Evolutionary conservation across 768 basidiomycete species (phyloP), one percentile per base, ranked within the genome.

Genomic region (Kwoniella newhampshirensis): DNA sequence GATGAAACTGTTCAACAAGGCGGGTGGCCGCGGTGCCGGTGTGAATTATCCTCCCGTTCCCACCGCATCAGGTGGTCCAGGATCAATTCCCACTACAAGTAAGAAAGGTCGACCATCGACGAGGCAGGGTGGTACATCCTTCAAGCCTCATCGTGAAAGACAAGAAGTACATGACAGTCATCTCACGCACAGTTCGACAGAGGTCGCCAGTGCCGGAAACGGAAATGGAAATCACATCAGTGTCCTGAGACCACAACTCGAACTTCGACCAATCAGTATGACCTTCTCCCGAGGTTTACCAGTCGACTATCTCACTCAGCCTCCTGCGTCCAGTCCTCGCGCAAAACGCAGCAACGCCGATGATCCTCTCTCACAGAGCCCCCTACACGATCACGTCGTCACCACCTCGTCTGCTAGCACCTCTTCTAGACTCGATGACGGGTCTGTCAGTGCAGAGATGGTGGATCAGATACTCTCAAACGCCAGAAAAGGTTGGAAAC

Each of bases 231-330:
- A n/a, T 32, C 15, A 8, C 23, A 49, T 11, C 20, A 20, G 23
- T 7, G 11, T 7, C 7, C 13, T 35, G 23, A 51, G 54, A 28
- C 69, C 66, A 0, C 51, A 60, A 45, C 57, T 71, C 13, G 66
- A 71, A 51, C 51, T 71, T 11, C 59, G 69, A 20, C 69, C 69
- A 8, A 50, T 71, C 6, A 66, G 63, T n/a, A 68, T 71, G 66
- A 63, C 52, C 2, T 63, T 71, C 25, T 23, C 64, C 9, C 39
- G 54, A 6, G 63, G 63, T 28, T 50, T 71, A 35, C 66, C 69
- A 1, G 35, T 54, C n/a, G 57, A 64, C 47, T 64, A 66, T 26
- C 59, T 70, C 23, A 50, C 59, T 7, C 2, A 32, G 12, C 13
- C 30, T 25, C 17, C 41, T n/a, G 41, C n/a, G n/a, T n/a, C n/a